A percentile compares a stretch with the other conserved stretches of the same genome.
Conservation (phyloP, 495 filamentous ascomycete species). For the Annulohypoxylon nitens region DNA sequence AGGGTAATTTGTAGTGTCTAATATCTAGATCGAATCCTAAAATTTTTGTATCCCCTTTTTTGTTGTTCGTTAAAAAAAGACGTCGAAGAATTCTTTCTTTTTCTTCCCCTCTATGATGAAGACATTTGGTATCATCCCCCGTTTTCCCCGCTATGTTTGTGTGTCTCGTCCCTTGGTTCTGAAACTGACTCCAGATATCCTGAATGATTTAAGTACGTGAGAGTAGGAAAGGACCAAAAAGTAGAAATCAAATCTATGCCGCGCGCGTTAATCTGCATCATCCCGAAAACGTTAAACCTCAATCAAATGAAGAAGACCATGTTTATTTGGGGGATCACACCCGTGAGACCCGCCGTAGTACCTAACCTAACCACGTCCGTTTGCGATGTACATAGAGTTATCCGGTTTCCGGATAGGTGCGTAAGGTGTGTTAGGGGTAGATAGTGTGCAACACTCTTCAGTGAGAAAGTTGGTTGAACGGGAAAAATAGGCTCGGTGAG, state of each 20-base stretch:
- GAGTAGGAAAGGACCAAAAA: not conserved
- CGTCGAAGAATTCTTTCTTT: not conserved
- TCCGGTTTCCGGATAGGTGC: slow-evolving; percentile 11
- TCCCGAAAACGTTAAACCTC: slow-evolving; percentile 31
- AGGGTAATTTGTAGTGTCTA: slow-evolving; percentile 29
- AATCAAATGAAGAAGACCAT: slow-evolving; percentile 17
- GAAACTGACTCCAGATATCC: slow-evolving; percentile 34
- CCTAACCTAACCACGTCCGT: slow-evolving; percentile 13
- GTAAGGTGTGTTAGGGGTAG: slow-evolving; percentile 20
- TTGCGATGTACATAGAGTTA: slow-evolving; percentile 24
- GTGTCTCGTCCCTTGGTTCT: slow-evolving; percentile 24
- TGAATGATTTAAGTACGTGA: slow-evolving; percentile 31
- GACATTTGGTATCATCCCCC: slow-evolving; percentile 39
- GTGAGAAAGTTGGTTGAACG: slow-evolving; percentile 9
- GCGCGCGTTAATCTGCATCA: slow-evolving; percentile 27
- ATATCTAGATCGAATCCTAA: slow-evolving; percentile 33
- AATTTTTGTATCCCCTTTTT: not conserved
- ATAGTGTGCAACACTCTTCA: slow-evolving; percentile 20
- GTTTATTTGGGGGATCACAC: slow-evolving; percentile 9
- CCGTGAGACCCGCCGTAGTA: slow-evolving; percentile 17
- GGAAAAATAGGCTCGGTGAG: slow-evolving; percentile 9
- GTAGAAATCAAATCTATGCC: slow-evolving; percentile 32
- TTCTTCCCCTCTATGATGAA: slow-evolving; percentile 35
- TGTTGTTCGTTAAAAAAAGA: slow-evolving; percentile 19
- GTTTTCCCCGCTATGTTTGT: slow-evolving; percentile 14